Evolutionary conservation across 768 basidiomycete species (phyloP).

Genomic region (Tricholoma saponaceum): DNA sequence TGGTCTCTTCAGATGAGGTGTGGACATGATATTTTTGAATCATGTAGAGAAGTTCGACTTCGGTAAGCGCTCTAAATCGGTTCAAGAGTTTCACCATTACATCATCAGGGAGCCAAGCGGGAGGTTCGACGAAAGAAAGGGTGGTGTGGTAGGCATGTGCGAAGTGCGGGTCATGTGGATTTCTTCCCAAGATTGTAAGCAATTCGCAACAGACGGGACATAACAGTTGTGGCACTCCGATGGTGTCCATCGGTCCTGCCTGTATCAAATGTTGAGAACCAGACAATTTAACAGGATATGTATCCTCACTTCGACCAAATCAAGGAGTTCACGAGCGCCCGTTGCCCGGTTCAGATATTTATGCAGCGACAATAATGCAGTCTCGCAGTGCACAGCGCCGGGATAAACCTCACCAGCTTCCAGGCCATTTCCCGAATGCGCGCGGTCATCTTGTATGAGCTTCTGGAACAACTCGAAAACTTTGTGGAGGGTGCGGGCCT

Average conservation of each 20-base stretch:
- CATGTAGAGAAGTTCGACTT: neutral
- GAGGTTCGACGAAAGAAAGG: neutral
- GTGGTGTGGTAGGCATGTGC: neutral
- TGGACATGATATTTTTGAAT: neutral
- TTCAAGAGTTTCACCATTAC: neutral
- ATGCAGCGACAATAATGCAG: no score
- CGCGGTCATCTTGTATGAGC: no score
- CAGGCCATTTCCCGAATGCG: no score
- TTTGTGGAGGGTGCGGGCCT: no score
- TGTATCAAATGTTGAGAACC: neutral
- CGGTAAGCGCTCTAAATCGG: neutral
- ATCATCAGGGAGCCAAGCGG: neutral
- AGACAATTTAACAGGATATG: neutral
- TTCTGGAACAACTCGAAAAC: no score
- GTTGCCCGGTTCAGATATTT: no score
- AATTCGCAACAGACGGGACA: neutral
- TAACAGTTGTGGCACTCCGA: neutral
- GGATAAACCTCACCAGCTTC: no score
- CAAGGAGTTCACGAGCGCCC: neutral
- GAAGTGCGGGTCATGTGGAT: neutral
- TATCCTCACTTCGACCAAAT: neutral
- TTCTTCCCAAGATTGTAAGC: neutral
- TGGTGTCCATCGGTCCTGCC: neutral
- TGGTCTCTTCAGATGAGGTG: no score
- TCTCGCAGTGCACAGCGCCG: no score